A percentile compares a stretch with the other conserved stretches of the same genome.
Evolutionary conservation across 2,329 filamentous ascomycete genomes (phyloP).

Genomic region (Penicillium sclerotiorum): DNA sequence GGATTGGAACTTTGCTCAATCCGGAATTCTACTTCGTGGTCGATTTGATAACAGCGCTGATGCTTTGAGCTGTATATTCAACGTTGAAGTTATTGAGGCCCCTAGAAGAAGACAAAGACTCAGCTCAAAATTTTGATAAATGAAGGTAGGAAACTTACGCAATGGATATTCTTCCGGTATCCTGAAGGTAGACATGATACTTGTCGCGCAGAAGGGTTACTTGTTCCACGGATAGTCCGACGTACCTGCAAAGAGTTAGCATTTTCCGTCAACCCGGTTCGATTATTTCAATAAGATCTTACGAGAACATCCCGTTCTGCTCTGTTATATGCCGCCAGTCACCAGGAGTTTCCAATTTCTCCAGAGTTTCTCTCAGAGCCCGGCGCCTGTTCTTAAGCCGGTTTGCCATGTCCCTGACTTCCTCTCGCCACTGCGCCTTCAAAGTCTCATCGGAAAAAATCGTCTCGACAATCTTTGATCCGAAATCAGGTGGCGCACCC

Average conservation of each 20-base stretch:
- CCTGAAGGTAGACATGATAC: conserved; percentile 19
- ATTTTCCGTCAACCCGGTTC: neutral
- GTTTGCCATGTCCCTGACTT: conserved; percentile 14
- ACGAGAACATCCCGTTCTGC: conserved; percentile 22
- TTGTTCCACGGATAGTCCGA: conserved; percentile 15
- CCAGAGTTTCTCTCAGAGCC: conserved; percentile 5
- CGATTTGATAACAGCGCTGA: conserved; percentile 17
- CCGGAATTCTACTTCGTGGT: conserved; percentile 1
- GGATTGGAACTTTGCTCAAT: no score
- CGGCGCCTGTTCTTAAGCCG: conserved; percentile 8
- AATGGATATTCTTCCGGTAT: conserved; percentile 19
- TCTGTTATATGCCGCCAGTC: conserved; percentile 16
- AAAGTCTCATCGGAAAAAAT: conserved; percentile 8
- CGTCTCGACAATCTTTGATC: conserved; percentile 13
- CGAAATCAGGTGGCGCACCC: conserved; percentile 17
- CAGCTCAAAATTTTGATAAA: neutral
- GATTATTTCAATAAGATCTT: neutral
- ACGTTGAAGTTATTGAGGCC: conserved; percentile 19
- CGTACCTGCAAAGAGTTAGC: conserved; percentile 15
- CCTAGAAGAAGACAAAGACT: conserved; percentile 3
- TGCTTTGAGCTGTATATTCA: conserved; percentile 13
- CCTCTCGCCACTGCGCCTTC: conserved; percentile 13
- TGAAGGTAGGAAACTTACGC: conserved; percentile 7
- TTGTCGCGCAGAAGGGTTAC: conserved; percentile 11
- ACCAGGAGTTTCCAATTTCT: conserved; percentile 18